phyloP scores from a whole-genome alignment of 2,329 filamentous ascomycete genomes.

The Blastomyces emzantsi region DNA sequence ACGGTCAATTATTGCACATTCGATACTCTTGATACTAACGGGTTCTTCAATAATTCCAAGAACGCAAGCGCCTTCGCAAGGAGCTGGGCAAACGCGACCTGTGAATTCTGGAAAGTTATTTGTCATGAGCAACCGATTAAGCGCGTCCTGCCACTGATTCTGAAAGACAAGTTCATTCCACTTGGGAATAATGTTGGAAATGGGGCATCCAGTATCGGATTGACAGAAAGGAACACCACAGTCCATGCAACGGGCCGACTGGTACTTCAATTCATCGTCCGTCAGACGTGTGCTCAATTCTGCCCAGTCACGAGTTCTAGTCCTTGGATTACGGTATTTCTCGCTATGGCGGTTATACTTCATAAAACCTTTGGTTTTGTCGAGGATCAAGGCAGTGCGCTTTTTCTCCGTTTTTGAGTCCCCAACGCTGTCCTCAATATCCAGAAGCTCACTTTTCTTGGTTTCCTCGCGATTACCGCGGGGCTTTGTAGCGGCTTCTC shows the following conservation, averaged over 20 bases:
- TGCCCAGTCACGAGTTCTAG: slow-evolving; percentile 84
- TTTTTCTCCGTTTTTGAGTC: slow-evolving; percentile 81
- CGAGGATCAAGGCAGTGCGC: slow-evolving; percentile 81
- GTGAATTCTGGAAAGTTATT: slow-evolving; percentile 99
- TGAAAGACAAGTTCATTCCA: slow-evolving; percentile 78
- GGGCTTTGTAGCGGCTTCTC: slow-evolving; percentile 38
- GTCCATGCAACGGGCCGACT: slow-evolving; percentile 96
- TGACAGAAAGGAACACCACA: slow-evolving; percentile 98
- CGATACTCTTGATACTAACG: slow-evolving; percentile 96
- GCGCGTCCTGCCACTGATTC: slow-evolving; percentile 79
- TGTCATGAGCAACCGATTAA: slow-evolving; percentile 86
- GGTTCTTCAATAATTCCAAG: slow-evolving; percentile 95
- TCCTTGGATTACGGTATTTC: slow-evolving; percentile 81
- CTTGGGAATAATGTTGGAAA: slow-evolving; percentile 95
- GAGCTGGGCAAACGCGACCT: slow-evolving; percentile 90
- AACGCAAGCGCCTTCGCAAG: slow-evolving; percentile 92
- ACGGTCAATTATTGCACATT: slow-evolving; percentile 95
- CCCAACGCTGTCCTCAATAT: slow-evolving; percentile 85
- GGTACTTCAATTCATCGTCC: slow-evolving; percentile 93
- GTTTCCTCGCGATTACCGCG: slow-evolving; percentile 54
- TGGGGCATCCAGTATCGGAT: slow-evolving; percentile 89
- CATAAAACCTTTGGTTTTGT: slow-evolving; percentile 97
- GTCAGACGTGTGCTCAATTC: slow-evolving; percentile 80
- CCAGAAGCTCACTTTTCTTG: slow-evolving; percentile 62
- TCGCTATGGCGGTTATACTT: slow-evolving; percentile 88